Base-by-base conservation (phyloP, 2,329 filamentous ascomycete genomes). In the Pseudogymnoascus sp. region DNA sequence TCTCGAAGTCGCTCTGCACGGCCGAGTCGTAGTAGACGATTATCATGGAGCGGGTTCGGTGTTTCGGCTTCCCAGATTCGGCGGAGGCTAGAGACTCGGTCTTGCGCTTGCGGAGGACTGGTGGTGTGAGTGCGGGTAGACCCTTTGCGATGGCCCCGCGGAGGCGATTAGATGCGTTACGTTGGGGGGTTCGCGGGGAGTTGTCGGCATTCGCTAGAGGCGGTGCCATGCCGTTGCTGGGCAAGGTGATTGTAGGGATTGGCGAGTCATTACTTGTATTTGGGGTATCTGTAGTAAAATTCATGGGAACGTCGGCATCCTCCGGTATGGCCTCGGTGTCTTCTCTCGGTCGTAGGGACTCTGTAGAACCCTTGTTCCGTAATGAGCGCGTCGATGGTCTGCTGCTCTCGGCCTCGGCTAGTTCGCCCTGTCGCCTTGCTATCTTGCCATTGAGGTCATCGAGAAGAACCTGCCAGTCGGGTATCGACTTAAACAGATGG, bases 1-100 rank as follows among this genome's bases (percentile, higher is more conserved):
- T 81, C 68, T 96, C 91, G 66, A 97, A 91, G 38, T 87, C 85
- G 58, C 84, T 84, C 71, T 97, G 91, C 3, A 95, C 87, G 64
- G 90, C 87, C 66, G 88, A 90, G 71, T 97, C 92, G 71, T 97
- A 97, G 74, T 91, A 92, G n/a, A 97, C 89, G 39, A 94, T 86
- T 53, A 93, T 87, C 80, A 90, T 88, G 62, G 81, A 86, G 66
- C 88, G 83, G 3, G 85, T 85, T 60, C 89, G 85, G 71, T 88
- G 88, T 64, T 71, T 71, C 7, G 69, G 67, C 20, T 36, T 36
- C 15, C 64, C n/a, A 1, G 69, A 69, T 38, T 68, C 68, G 8
- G 63, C 66, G 2, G 70, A 71, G 3, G 67, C 68, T 22, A 72
- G 61, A 28, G 70, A 72, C 22, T 67, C 70, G 2, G 71, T 71